A percentile compares a stretch with the other conserved stretches of the same genome.
Evolutionary conservation across 352 stramenopile species (phyloP).

Genomic region (Pythium angustatum): DNA sequence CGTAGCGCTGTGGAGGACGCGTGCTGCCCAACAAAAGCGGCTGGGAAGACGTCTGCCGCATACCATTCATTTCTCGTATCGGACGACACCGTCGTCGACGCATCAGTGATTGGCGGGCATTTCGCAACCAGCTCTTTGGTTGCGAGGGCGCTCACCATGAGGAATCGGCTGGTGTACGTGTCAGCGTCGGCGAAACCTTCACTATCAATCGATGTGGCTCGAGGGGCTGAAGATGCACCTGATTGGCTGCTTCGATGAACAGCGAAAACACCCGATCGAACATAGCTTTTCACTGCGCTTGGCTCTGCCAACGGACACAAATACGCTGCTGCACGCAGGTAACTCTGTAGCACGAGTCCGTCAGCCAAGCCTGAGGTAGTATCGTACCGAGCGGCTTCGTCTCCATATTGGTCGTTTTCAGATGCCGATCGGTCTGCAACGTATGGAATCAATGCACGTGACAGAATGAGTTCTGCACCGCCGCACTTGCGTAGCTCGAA

Average conservation of each 20-base stretch:
- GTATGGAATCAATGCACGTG: conserved; percentile 60
- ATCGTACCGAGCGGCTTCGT: conserved; percentile 60
- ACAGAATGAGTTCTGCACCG: conserved; percentile 56
- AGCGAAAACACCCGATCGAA: conserved; percentile 72
- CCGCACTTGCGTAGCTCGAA: conserved; percentile 73
- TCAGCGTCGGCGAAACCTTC: conserved; percentile 15
- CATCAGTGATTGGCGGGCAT: conserved; percentile 49
- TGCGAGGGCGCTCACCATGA: conserved; percentile 70
- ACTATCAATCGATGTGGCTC: neutral
- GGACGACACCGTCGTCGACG: conserved; percentile 32
- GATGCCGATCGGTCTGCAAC: conserved; percentile 50
- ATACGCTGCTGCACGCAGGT: conserved; percentile 74
- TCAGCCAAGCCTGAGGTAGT: conserved; percentile 39
- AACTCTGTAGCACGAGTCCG: conserved; percentile 68
- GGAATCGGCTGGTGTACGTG: conserved; percentile 57
- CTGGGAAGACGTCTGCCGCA: conserved; percentile 63
- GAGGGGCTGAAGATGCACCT: neutral
- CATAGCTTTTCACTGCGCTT: conserved; percentile 48
- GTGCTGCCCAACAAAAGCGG: conserved; percentile 76
- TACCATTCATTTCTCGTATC: conserved; percentile 66
- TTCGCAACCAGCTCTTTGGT: conserved; percentile 70
- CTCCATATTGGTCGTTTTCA: conserved; percentile 75
- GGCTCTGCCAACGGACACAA: conserved; percentile 61
- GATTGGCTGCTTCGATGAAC: conserved; percentile 26
- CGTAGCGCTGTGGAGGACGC: conserved; percentile 48